These are phyloP conservation scores for Daldinia childiae DNA, from an alignment of 495 filamentous ascomycete species.

Conservation along the genomic window DNA sequence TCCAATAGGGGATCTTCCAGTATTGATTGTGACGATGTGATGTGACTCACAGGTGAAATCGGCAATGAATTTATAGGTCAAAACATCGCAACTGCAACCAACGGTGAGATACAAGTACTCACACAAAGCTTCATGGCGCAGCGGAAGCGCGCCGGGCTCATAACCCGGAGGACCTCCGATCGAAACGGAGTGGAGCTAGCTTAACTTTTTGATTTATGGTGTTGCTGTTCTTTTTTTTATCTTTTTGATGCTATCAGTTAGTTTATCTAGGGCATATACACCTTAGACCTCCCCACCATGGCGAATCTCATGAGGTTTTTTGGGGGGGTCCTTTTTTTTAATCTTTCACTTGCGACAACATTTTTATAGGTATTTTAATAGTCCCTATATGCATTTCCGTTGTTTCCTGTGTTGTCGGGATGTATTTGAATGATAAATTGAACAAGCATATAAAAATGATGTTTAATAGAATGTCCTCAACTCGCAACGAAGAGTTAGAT, in stretches of 20 bases:
- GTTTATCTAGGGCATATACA: neutral
- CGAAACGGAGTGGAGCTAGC: conserved; percentile 56
- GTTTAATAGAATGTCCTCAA: neutral
- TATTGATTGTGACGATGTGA: neutral
- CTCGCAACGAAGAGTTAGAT: neutral
- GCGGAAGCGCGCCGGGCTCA: conserved; percentile 59
- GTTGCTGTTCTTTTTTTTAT: conserved; percentile 5
- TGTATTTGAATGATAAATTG: neutral
- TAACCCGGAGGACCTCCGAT: conserved; percentile 60
- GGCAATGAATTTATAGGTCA: conserved; percentile 13
- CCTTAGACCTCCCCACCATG: neutral
- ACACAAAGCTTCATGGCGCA: conserved; percentile 55
- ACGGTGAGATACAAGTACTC: neutral
- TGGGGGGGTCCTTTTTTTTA: too few relatives aligned
- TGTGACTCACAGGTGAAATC: neutral
- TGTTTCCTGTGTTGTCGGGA: neutral
- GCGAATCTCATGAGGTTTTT: neutral
- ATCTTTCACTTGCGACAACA: neutral
- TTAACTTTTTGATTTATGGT: conserved; percentile 17
- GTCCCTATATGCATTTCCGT: neutral
- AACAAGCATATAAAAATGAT: neutral
- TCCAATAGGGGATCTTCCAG: neutral
- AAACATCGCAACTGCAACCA: neutral
- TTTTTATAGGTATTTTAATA: neutral
- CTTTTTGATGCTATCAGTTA: neutral